Evolutionary conservation across 306 rosid species (phyloP), one percentile per base, ranked within the genome.

Genomic region (Boehmeria nivea): DNA sequence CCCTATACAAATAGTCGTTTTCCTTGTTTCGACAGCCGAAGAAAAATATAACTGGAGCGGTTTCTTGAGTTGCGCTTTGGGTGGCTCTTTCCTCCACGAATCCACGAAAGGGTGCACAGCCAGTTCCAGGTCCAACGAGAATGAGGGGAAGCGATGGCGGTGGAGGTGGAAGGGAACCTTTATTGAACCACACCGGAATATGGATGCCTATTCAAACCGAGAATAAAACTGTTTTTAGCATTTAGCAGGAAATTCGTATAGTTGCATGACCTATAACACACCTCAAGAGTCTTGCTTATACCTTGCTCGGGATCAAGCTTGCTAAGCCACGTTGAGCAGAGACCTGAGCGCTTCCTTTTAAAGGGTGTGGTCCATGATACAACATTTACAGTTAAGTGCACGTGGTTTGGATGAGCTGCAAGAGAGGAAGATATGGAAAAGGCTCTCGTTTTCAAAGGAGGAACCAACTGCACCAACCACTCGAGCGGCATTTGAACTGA

Each of bases 391-490:
- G 96, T 91, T 81, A 91, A 77, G 72, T 87, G 95, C 51, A 84
- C 87, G 77, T 84, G 91, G 73, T 78, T 73, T 43, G 85, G 83
- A 69, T 82, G 89, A 48, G 73, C 95, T 43, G 43, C 71, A 36
- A 48, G 83, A 54, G 87, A 87, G 26, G 93, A 91, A 27, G 96
- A 78, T 70, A 91, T 87, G 63, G 98, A 91, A 68, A 91, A 91
- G 43, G 82, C 80, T 71, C 94, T 84, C 14, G 82, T 69, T 80
- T 82, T 91, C 67, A 91, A 67, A 9, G 87, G 81, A 56, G 98
- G 98, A 73, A 87, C 89, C 78, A 90, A 72, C 72, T 86, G 97
- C 55, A 90, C 88, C 63, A 86, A 70, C 97, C 97, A 86, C 63
- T 86, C 95, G 66, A 90, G 73, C 44, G 95, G 91, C 84, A 90